Evolutionary conservation across 192 early-diverging fungal genomes (phyloP).

Genomic region (Coemansia sp.): DNA sequence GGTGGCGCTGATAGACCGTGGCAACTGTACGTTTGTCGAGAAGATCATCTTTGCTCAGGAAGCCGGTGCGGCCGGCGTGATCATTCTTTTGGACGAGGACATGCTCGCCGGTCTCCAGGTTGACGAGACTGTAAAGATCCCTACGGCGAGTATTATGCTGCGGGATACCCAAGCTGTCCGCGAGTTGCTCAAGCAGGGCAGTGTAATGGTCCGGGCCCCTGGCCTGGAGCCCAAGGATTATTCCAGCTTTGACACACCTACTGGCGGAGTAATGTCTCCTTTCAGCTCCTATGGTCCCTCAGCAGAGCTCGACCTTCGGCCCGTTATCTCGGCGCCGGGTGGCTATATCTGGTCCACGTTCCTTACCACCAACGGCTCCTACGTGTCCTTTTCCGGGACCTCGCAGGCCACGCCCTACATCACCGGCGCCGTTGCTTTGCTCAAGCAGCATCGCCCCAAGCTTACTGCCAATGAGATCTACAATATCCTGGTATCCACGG

Average conservation of each 20-base stretch:
- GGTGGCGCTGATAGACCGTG: slow-evolving; percentile 42
- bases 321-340: slow-evolving; percentile 59
- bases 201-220: no score
- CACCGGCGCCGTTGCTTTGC: slow-evolving; percentile 61
- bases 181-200: background rate
- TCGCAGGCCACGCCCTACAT: slow-evolving; percentile 77
- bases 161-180: slow-evolving; percentile 32
- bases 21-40: slow-evolving; percentile 42
- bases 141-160: slow-evolving; percentile 25
- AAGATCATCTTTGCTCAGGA: slow-evolving; percentile 43
- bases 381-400: slow-evolving; percentile 58
- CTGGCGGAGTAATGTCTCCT: slow-evolving; percentile 47
- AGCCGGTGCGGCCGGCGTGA: slow-evolving; percentile 51
- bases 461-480: slow-evolving; percentile 8
- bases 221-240: background rate
- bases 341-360: slow-evolving; percentile 62
- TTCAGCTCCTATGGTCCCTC: slow-evolving; percentile 65
- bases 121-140: slow-evolving; percentile 20
- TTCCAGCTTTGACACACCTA: background rate
- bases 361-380: slow-evolving; percentile 34
- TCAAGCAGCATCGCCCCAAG: slow-evolving; percentile 48
- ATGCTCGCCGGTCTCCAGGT: background rate
- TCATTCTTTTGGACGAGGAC: slow-evolving; percentile 7
- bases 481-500: slow-evolving; percentile 48
- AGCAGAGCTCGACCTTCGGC: slow-evolving; percentile 54